Base-by-base conservation (phyloP, 257 asterid genomes). In the Oldenlandia corymbosa region DNA sequence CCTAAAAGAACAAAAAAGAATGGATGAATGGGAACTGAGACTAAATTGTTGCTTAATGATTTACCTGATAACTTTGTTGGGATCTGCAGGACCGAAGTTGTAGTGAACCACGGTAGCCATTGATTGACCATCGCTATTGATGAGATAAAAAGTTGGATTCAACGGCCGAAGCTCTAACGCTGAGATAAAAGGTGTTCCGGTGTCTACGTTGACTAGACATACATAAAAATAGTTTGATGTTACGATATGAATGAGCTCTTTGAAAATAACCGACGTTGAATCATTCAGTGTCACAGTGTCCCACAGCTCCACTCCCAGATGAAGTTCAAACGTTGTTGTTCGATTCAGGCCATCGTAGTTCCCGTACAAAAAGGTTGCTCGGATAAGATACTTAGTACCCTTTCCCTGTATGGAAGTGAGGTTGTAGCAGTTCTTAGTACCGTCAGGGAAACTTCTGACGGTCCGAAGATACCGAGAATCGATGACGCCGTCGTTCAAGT, bases 221-320 rank as follows among this genome's bases (percentile, higher is more conserved):
- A 78, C 63, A 4, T 75, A 27, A 64, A 73, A 10, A 58, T 69
- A 64, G 61, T 78, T 68, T 7, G 81, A 69, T 0, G 62, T 34
- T 0, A 70, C 63, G 3, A 48, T 50, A 28, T 75, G 81, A 21
- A 81, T 60, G 43, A 78, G 73, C 69, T 78, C 86, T 31, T 12
- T 10, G 2, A 0, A 1, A 3, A n/a, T 6, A 1, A 11, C 5
- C 10, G 16, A 7, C 2, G 62, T 37, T 2, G 43, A 18, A 48
- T 23, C 14, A 0, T 1, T 2, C 9, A 68, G 5, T 0, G 18
- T 5, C 21, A 68, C 56, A 0, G 75, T 62, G 5, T 69, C 72
- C 84, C 82, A 79, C 4, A 12, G 3, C 16, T 76, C 64, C 62
- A 73, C 83, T 42, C 84, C 86, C 13, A 81, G 65, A 58, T 78